Base-by-base conservation (phyloP, 805 yeast genomes). In the Metschnikowia picachoensis region DNA sequence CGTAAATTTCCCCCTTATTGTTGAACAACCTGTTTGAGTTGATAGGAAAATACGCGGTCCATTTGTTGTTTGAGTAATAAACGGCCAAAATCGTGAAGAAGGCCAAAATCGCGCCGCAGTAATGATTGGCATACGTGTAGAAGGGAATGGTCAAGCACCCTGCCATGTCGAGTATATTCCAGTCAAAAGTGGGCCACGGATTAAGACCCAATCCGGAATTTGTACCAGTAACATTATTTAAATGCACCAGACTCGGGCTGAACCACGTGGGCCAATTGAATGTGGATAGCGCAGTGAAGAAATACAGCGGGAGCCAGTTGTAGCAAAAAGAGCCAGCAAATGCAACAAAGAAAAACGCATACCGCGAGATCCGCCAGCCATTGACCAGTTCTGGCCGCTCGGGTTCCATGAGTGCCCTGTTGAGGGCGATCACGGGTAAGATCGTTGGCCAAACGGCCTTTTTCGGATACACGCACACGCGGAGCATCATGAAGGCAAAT, bases 401-500 rank as follows among this genome's bases (percentile, higher is more conserved):
- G 17, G 61, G 59, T 32, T 62, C 60, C 61, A 70, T 64, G 46
- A 72, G 62, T 1, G 77, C 76, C 40, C 67, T 51, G 46, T 72
- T 72, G 35, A 71, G 60, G 2, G 76, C 76, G 43, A 72, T 65
- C 2, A 72, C 67, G 6, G 77, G 77, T 30, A 72, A 52, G 27
- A 70, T 61, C 3, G 75, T 70, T 17, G 77, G 77, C 77, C 76
- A 72, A 12, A 72, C 50, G 0, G 76, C 62, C 67, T 70, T 20
- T 20, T 62, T 61, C 2, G 76, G 76, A 48, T 71, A 70, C 8
- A 72, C 64, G 46, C 74, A 72, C 30, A 83, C 76, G 48, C 77
- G 75, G 56, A 85, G 73, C 72, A 82, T 72, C 16, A 83, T 57
- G 41, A 85, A 83, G 6, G 88, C 87, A 59, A 83, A 74, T 1